These are phyloP conservation scores for Torulaspora microellipsoides DNA, from an alignment of 805 yeast species.

Conservation along the genomic window DNA sequence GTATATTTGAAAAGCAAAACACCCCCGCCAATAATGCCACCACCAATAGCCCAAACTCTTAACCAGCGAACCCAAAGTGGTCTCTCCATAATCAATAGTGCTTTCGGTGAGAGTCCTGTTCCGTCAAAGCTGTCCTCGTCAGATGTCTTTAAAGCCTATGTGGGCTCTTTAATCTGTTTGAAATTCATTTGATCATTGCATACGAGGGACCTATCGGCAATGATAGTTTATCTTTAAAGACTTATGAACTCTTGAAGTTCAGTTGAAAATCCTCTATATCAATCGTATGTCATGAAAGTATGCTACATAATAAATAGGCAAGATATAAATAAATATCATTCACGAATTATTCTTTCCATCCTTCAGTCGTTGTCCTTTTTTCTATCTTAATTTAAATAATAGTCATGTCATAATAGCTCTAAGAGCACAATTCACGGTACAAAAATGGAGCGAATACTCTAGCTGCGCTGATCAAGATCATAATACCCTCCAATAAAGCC, in stretches of 20 bases:
- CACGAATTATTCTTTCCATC: neutral
- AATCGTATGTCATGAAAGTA: slow-evolving; percentile 6
- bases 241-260: too few relatives aligned
- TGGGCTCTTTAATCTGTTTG: too few relatives aligned
- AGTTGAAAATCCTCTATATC: slow-evolving; percentile 1
- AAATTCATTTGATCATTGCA: too few relatives aligned
- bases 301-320: slow-evolving; percentile 5
- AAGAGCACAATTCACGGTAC: slow-evolving; percentile 44
- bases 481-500: slow-evolving; percentile 65
- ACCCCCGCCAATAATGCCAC: slow-evolving; percentile 70
- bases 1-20: slow-evolving; percentile 63
- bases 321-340: slow-evolving; percentile 1
- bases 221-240: too few relatives aligned
- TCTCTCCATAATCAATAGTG: slow-evolving; percentile 24
- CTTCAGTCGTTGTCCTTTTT: neutral
- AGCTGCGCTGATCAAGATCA: slow-evolving; percentile 68
- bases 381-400: slow-evolving; percentile 1
- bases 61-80: slow-evolving; percentile 59
- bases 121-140: too few relatives aligned
- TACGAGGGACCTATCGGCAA: too few relatives aligned
- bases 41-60: slow-evolving; percentile 54
- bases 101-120: neutral
- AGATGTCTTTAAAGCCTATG: too few relatives aligned
- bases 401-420: slow-evolving; percentile 1
- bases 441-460: slow-evolving; percentile 77